phyloP scores from a whole-genome alignment of 2,329 filamentous ascomycete genomes.

The Xylariaceae sp. region DNA sequence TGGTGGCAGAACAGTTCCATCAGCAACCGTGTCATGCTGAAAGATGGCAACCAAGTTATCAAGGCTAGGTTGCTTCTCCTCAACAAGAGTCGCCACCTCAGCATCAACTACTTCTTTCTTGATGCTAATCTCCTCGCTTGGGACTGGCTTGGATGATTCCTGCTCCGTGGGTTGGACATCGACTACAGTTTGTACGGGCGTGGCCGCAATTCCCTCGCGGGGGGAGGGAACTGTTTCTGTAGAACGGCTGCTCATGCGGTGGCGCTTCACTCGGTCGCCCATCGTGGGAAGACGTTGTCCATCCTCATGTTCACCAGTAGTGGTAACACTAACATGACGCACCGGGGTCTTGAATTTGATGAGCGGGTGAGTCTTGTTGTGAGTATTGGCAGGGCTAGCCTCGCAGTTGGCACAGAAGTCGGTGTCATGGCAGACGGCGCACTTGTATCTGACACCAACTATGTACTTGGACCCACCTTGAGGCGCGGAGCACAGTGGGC shows the following conservation, averaged over 20 bases:
- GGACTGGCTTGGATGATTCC: slow-evolving; percentile 26
- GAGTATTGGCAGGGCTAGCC: slow-evolving; percentile 77
- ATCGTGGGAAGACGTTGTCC: slow-evolving; percentile 68
- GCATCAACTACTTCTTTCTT: slow-evolving; percentile 24
- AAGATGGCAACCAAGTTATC: slow-evolving; percentile 61
- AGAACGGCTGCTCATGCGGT: slow-evolving; percentile 48
- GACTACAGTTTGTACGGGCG: slow-evolving; percentile 69
- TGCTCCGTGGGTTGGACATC: slow-evolving; percentile 67
- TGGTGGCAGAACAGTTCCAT: slow-evolving; percentile 73
- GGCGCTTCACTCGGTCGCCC: slow-evolving; percentile 61
- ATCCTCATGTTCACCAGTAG: slow-evolving; percentile 73
- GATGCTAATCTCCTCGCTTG: slow-evolving; percentile 35
- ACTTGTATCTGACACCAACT: slow-evolving; percentile 90
- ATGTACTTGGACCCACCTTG: slow-evolving; percentile 69
- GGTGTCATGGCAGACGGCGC: slow-evolving; percentile 89
- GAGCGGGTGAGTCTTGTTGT: slow-evolving; percentile 95
- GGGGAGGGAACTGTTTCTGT: slow-evolving; percentile 54
- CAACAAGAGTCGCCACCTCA: slow-evolving; percentile 14
- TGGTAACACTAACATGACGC: slow-evolving; percentile 83
- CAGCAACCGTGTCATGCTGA: slow-evolving; percentile 74
- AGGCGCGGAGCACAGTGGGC: slow-evolving; percentile 74
- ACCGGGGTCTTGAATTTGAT: slow-evolving; percentile 97
- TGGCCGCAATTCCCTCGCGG: slow-evolving; percentile 51
- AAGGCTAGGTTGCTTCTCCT: slow-evolving; percentile 29
- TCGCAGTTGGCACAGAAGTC: slow-evolving; percentile 97